phyloP scores from a whole-genome alignment of 805 yeast species.

The Saturnispora galanensis region DNA sequence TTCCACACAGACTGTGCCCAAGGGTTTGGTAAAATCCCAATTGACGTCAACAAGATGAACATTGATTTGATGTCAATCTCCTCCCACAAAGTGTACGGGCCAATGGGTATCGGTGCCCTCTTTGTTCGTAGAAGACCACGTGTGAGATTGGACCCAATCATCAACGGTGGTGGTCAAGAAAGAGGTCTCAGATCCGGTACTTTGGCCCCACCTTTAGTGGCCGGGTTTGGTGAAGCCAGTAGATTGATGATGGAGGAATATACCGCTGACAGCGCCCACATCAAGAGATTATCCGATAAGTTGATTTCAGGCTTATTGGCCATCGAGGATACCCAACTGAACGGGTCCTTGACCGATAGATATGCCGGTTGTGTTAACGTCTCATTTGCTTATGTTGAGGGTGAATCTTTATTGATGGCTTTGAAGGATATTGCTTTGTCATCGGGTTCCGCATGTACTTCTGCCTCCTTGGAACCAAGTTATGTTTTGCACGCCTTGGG shows the following conservation, averaged over 20 bases:
- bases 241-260: conserved; percentile 67
- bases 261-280: conserved; percentile 64
- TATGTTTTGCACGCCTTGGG: conserved; percentile 95
- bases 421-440: conserved; percentile 92
- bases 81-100: conserved; percentile 95
- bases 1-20: conserved; percentile 98
- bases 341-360: conserved; percentile 68
- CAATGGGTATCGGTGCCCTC: conserved; percentile 95
- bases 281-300: conserved; percentile 60
- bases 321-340: conserved; percentile 81
- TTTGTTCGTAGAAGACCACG: conserved; percentile 96
- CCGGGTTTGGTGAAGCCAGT: conserved; percentile 97
- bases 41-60: conserved; percentile 89
- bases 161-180: conserved; percentile 98
- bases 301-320: conserved; percentile 62
- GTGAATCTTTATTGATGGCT: conserved; percentile 96
- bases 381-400: conserved; percentile 96
- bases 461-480: conserved; percentile 96
- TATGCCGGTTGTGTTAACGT: conserved; percentile 94
- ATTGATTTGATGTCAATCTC: conserved; percentile 90
- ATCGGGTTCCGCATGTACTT: conserved; percentile 97
- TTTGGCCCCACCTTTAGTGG: conserved; percentile 89
- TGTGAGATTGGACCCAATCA: conserved; percentile 89
- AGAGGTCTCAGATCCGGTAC: conserved; percentile 97
- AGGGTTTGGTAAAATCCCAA: conserved; percentile 87